phyloP scores from a whole-genome alignment of 2,329 filamentous ascomycete species.

The Talaromyces sp. region DNA sequence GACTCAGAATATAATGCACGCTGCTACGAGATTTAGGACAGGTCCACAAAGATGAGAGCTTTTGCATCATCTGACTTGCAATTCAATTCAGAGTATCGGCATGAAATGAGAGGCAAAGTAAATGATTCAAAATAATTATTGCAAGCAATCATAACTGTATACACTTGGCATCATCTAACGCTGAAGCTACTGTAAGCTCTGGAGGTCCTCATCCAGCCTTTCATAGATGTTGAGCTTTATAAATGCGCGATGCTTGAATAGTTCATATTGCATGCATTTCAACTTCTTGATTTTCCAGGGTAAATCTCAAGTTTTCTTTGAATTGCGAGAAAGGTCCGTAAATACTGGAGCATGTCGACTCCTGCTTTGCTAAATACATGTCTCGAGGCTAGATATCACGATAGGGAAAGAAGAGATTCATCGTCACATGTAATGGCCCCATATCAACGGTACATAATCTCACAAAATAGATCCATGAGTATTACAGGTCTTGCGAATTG shows the following conservation, averaged over 20 bases:
- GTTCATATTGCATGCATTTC: too few relatives aligned
- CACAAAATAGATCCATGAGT: not conserved
- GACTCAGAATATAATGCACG: too few relatives aligned
- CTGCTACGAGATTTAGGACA: too few relatives aligned
- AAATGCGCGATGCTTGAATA: too few relatives aligned
- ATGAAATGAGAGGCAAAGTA: too few relatives aligned
- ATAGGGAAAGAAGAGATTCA: not conserved
- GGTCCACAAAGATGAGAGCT: too few relatives aligned
- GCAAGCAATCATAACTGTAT: too few relatives aligned
- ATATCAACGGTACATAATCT: not conserved
- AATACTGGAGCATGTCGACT: constrained; percentile 26
- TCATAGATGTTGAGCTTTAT: not conserved
- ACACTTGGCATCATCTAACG: not conserved
- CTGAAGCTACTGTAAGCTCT: not conserved
- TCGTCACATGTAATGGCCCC: not conserved
- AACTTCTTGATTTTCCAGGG: too few relatives aligned
- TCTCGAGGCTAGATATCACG: not conserved
- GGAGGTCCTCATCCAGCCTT: not conserved
- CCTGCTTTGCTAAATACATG: not conserved
- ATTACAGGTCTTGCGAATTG: not conserved
- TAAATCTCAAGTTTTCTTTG: too few relatives aligned
- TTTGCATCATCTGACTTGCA: too few relatives aligned
- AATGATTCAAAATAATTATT: too few relatives aligned
- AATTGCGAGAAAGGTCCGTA: not conserved
- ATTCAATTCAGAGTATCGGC: too few relatives aligned